A percentile compares a stretch with the other conserved stretches of the same genome.
These are phyloP conservation scores for Didymella segeticola DNA, from an alignment of 2,329 filamentous ascomycete species.

Conservation along the genomic window DNA sequence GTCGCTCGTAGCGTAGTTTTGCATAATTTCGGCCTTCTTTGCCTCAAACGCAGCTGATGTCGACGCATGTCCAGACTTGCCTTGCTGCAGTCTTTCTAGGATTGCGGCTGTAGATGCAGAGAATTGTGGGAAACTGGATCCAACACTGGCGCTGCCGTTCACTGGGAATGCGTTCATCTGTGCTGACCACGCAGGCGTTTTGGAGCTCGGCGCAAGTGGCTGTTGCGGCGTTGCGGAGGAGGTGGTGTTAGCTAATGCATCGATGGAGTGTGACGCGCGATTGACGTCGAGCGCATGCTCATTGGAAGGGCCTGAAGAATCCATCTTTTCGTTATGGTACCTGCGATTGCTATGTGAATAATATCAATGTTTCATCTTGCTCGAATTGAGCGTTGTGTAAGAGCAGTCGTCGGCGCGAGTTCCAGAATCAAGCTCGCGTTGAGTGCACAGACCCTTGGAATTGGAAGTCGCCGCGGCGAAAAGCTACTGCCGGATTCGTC, in stretches of 20 bases:
- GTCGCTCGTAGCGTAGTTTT: conserved; percentile 54
- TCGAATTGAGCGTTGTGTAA: conserved; percentile 8
- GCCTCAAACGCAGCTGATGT: conserved; percentile 54
- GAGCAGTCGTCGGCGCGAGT: conserved; percentile 9
- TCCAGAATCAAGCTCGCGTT: conserved; percentile 11
- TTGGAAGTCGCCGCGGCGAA: conserved; percentile 10
- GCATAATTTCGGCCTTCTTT: conserved; percentile 54
- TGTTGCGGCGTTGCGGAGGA: conserved; percentile 32
- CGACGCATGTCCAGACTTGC: conserved; percentile 39
- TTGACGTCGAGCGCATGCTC: conserved; percentile 23
- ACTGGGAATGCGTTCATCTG: conserved; percentile 34
- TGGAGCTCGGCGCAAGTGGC: conserved; percentile 28
- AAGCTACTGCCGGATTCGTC: neutral
- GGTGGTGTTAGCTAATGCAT: conserved; percentile 27
- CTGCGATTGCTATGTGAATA: conserved; percentile 22
- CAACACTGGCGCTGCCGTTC: conserved; percentile 2
- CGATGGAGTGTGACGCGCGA: conserved; percentile 22
- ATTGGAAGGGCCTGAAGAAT: conserved; percentile 18
- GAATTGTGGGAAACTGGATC: conserved; percentile 39
- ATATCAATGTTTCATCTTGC: conserved; percentile 14
- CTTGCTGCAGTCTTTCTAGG: conserved; percentile 48
- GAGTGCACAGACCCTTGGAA: conserved; percentile 13
- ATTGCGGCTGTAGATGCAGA: conserved; percentile 53
- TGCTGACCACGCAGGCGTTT: conserved; percentile 35
- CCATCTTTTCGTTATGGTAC: conserved; percentile 23